Base-by-base conservation (phyloP, 139 green algal species). In the Chlamydomonas sp. region DNA sequence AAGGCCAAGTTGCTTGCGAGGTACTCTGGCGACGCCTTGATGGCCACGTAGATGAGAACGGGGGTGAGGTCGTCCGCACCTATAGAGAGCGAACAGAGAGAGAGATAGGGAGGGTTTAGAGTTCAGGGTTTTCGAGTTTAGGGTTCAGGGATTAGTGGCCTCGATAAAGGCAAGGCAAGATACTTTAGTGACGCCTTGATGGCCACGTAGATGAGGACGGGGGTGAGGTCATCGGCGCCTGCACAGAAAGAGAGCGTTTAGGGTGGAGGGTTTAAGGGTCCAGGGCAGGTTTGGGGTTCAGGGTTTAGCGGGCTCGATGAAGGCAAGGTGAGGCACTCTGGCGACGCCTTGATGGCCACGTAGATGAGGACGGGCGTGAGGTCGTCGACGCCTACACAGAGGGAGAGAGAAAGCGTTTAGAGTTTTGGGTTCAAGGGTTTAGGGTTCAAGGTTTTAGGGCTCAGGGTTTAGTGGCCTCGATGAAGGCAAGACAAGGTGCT, bases 301-400 rank as follows among this genome's bases (percentile, higher is more conserved):
- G n/a, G n/a, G n/a, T n/a, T n/a, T n/a, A 63, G 54, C 54, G 59
- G 33, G n/a, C 75, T 82, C 72, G 26, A 87, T 82, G 73, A n/a
- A n/a, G n/a, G n/a, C 54, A 62, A 87, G 67, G 70, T 85, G 78
- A 39, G 78, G 83, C 3, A 76, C 77, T 84, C 82, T 2, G 90
- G 88, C 16, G 85, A 81, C 1, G 88, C 85, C 39, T 73, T 70
- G 33, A 97, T 88, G 33, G 92, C 75, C 1, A 92, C 81, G 68
- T 92, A 93, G 58, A 97, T 91, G 16, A 98, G 86, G 49, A 94
- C 78, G 0, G 94, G 94, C 13, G 96, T 87, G 72, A 98, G 97
- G 72, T 94, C 91, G 74, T 98, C 92, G 28, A 91, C 92, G 31
- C 91, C 92, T 83, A 47, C 1, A 39, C 10, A 50, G 39, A 13